These are phyloP conservation scores for Calonectria pauciramosa DNA, from an alignment of 2,329 filamentous ascomycete genomes.

Conservation along the genomic window DNA sequence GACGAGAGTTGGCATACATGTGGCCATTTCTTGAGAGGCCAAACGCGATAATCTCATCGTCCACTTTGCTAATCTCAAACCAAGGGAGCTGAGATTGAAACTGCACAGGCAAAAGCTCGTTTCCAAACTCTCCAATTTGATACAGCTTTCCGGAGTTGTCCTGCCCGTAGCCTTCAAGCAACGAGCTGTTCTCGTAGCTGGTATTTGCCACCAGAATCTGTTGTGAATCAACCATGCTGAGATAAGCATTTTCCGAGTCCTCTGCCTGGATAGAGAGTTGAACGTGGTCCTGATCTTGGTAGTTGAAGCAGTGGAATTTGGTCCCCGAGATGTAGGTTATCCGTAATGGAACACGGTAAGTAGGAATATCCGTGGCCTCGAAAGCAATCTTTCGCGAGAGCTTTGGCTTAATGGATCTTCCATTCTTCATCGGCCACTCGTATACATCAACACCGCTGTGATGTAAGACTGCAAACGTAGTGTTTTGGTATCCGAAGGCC, in stretches of 20 bases:
- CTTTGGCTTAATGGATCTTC: constrained; percentile 61
- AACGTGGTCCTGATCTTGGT: constrained; percentile 43
- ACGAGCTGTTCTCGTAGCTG: constrained; percentile 48
- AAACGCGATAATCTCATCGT: constrained; percentile 61
- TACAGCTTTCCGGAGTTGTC: constrained; percentile 62
- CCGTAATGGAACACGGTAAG: constrained; percentile 48
- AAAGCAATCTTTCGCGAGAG: constrained; percentile 58
- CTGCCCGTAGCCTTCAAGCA: constrained; percentile 58
- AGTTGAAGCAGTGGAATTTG: constrained; percentile 50
- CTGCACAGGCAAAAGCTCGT: constrained; percentile 52
- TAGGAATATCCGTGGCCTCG: constrained; percentile 38
- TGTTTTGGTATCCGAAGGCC: constrained; percentile 76
- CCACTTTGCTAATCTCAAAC: constrained; percentile 62
- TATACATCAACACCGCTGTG: constrained; percentile 76
- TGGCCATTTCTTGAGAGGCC: constrained; percentile 83
- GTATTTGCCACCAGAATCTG: constrained; percentile 48
- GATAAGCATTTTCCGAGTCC: constrained; percentile 30
- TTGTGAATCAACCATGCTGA: constrained; percentile 35
- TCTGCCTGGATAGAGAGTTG: constrained; percentile 41
- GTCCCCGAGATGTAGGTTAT: constrained; percentile 47
- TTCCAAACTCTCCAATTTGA: constrained; percentile 50
- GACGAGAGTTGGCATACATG: constrained; percentile 81
- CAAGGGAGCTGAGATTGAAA: constrained; percentile 66
- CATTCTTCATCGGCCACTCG: constrained; percentile 74
- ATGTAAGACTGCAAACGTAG: constrained; percentile 80